Evolutionary conservation across 208 protist species (phyloP), one percentile per base, ranked within the genome.

Genomic region (Trypanosoma vivax): DNA sequence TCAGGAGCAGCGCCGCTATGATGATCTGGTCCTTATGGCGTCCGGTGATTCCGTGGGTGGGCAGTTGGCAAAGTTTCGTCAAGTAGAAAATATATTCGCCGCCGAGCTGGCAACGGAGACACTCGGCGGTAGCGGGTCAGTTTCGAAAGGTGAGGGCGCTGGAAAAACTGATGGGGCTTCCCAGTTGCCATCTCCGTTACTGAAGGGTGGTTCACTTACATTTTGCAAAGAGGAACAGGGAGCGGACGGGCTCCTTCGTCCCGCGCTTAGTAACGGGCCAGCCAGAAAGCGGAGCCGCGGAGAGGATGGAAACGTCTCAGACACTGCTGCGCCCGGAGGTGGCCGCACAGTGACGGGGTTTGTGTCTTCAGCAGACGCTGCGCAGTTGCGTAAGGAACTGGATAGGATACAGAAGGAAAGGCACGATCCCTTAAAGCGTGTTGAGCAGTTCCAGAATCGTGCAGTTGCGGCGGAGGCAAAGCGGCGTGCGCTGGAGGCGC

Each of bases 1-100:
- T 37, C 73, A 88, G 47, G 86, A 93, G 46, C 67, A 88, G 47
- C 75, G 76, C 0, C 78, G 85, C 21, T 92, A 92, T 63, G 70
- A 86, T 49, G 85, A 79, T 25, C 72, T 92, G 13, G 34, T 83
- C 23, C 55, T 74, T 9, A 34, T 54, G 24, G 41, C 64, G 19
- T 54, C 64, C 1, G 55, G 53, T 3, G 71, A 68, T 45, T 47
- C 57, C 29, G 40, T 60, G 5, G 60, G 50, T 38, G 65, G 54
- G 9, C 67, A 68, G 33, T 34, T 75, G 16, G 81, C 70, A 5
- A 68, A 64, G 39, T 78, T 71, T 23, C 64, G 63, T 23, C 71
- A 70, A 35, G 79, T 80, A 6, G 66, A 73, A 21, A 82, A 76
- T 50, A 83, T 92, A 35, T 92, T 92, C 35, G 79, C 78, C 6